A percentile compares a stretch with the other conserved stretches of the same genome.
These are phyloP conservation scores for Microcos paniculata DNA, from an alignment of 345 rosid species.

Conservation along the genomic window DNA sequence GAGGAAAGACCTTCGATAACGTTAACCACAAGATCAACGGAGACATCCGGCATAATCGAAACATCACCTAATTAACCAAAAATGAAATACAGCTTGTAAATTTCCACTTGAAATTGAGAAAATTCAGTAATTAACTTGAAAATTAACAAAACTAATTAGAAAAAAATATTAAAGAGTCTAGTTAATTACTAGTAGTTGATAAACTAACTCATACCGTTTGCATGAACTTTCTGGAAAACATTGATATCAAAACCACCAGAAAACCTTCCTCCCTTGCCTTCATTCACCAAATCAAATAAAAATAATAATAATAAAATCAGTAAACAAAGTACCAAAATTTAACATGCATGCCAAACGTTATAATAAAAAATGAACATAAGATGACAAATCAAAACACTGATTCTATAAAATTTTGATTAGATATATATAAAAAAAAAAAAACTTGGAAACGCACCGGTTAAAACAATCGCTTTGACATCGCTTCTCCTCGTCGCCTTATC, in stretches of 20 bases:
- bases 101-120: background rate
- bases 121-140: background rate
- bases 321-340: background rate
- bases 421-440: conserved; percentile 1
- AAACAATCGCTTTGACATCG: conserved; percentile 83
- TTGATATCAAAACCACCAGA: conserved; percentile 91
- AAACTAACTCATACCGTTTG: conserved; percentile 49
- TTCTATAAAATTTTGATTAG: background rate
- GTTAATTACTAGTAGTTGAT: background rate
- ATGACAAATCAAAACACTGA: background rate
- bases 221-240: conserved; percentile 74
- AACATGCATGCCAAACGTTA: background rate
- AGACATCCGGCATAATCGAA: conserved; percentile 76
- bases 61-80: conserved; percentile 58
- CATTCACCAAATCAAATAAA: conserved; percentile 20
- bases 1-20: conserved; percentile 66
- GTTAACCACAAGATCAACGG: conserved; percentile 75
- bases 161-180: background rate
- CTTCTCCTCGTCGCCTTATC: conserved; percentile 62
- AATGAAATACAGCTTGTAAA: background rate
- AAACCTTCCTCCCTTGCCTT: conserved; percentile 85
- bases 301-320: background rate
- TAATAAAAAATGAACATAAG: background rate
- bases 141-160: background rate
- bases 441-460: conserved; percentile 50